These are phyloP conservation scores for Auricularia cornea DNA, from an alignment of 768 basidiomycete genomes.

Conservation along the genomic window DNA sequence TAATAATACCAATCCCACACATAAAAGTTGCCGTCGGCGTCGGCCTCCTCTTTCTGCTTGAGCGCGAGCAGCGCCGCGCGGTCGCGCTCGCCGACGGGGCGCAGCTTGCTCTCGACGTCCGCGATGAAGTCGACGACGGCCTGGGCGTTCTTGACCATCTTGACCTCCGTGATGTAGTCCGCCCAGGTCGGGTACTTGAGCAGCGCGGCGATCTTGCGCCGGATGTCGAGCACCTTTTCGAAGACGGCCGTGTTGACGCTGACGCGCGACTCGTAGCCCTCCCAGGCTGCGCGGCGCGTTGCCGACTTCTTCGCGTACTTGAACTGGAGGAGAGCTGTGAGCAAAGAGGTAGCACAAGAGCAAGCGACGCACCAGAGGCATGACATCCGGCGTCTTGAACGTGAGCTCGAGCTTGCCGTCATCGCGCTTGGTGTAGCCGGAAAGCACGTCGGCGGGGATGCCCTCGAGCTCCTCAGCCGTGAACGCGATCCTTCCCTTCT, in stretches of 20 bases:
- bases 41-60: constrained; percentile 66
- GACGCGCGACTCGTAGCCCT: constrained; percentile 62
- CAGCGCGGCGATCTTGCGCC: constrained; percentile 57
- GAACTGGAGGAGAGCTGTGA: constrained; percentile 38
- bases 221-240: constrained; percentile 56
- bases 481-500: constrained; percentile 61
- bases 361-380: constrained; percentile 50
- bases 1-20: constrained; percentile 77
- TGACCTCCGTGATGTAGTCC: constrained; percentile 74
- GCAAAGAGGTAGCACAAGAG: not conserved
- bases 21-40: constrained; percentile 61
- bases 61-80: constrained; percentile 55
- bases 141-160: constrained; percentile 72
- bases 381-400: constrained; percentile 76
- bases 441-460: constrained; percentile 69
- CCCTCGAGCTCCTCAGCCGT: constrained; percentile 70
- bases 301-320: constrained; percentile 67
- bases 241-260: constrained; percentile 63
- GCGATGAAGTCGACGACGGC: constrained; percentile 67
- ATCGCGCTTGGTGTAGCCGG: constrained; percentile 64
- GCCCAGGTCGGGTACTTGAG: constrained; percentile 76
- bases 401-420: constrained; percentile 63
- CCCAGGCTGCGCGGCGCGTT: constrained; percentile 57
- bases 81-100: constrained; percentile 64
- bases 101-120: constrained; percentile 65